phyloP scores from a whole-genome alignment of 306 rosid species.

The Lupinus albus region DNA sequence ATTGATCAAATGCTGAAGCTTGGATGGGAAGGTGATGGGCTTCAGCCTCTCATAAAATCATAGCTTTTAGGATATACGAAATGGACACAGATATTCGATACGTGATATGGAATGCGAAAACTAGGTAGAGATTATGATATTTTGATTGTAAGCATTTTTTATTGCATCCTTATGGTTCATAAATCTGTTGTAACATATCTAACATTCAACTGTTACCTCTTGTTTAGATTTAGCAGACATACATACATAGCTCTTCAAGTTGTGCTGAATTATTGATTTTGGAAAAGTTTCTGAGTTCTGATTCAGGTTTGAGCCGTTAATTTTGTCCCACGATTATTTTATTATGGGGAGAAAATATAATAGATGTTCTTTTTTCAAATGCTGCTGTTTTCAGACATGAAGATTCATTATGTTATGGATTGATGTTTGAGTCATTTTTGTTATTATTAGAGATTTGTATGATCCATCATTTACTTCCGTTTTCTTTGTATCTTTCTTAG shows the following conservation, averaged over 20 bases:
- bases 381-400: slow-evolving; percentile 25
- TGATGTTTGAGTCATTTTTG: slow-evolving; percentile 28
- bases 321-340: slow-evolving; percentile 46
- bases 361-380: slow-evolving; percentile 42
- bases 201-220: slow-evolving; percentile 47
- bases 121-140: slow-evolving; percentile 44
- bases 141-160: slow-evolving; percentile 43
- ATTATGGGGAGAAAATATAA: slow-evolving; percentile 48
- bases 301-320: slow-evolving; percentile 54
- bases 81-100: slow-evolving; percentile 44
- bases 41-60: slow-evolving; percentile 78
- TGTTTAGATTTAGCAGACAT: slow-evolving; percentile 54
- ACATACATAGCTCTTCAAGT: slow-evolving; percentile 34
- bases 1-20: slow-evolving; percentile 99
- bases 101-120: slow-evolving; percentile 46
- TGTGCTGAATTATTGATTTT: slow-evolving; percentile 45
- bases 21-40: slow-evolving; percentile 99
- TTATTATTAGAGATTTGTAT: no score
- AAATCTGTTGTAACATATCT: slow-evolving; percentile 56
- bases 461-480: no score
- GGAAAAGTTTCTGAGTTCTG: slow-evolving; percentile 48
- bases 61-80: slow-evolving; percentile 59
- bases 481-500: no score
- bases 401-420: slow-evolving; percentile 7
- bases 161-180: slow-evolving; percentile 36